These are phyloP conservation scores for Chalara sp. DNA, from an alignment of 2,329 filamentous ascomycete genomes.

Conservation along the genomic window DNA sequence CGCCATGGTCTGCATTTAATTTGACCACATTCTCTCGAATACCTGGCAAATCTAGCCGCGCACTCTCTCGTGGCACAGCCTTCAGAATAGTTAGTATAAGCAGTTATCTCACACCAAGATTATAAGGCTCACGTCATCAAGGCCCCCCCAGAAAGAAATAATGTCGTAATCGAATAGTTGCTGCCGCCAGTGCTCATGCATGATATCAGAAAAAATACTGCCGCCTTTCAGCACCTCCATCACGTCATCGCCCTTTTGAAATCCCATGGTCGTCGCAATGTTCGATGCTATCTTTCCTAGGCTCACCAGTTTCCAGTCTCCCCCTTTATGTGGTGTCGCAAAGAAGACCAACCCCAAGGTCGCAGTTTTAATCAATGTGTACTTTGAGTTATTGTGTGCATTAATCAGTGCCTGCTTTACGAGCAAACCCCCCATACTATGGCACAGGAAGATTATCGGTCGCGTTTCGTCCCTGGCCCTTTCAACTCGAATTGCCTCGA, in stretches of 20 bases:
- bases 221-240: constrained; percentile 11
- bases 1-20: constrained; percentile 8
- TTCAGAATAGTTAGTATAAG: neutral
- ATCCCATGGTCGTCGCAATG: constrained; percentile 12
- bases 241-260: constrained; percentile 11
- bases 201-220: constrained; percentile 16
- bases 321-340: constrained; percentile 21
- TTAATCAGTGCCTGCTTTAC: constrained; percentile 25
- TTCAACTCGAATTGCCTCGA: constrained; percentile 15
- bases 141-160: constrained; percentile 18
- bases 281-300: constrained; percentile 13
- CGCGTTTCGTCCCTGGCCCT: constrained; percentile 9
- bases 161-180: constrained; percentile 4
- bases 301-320: constrained; percentile 11
- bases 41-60: constrained; percentile 5
- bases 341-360: constrained; percentile 21
- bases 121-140: constrained; percentile 13
- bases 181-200: constrained; percentile 6
- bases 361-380: constrained; percentile 15
- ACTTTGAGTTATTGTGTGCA: constrained; percentile 17
- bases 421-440: constrained; percentile 14
- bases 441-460: constrained; percentile 12
- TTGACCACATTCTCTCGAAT: constrained; percentile 5
- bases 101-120: neutral
- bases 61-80: constrained; percentile 6